These are phyloP conservation scores for Phytophthora tentaculata DNA, from an alignment of 352 stramenopile species.

Conservation along the genomic window DNA sequence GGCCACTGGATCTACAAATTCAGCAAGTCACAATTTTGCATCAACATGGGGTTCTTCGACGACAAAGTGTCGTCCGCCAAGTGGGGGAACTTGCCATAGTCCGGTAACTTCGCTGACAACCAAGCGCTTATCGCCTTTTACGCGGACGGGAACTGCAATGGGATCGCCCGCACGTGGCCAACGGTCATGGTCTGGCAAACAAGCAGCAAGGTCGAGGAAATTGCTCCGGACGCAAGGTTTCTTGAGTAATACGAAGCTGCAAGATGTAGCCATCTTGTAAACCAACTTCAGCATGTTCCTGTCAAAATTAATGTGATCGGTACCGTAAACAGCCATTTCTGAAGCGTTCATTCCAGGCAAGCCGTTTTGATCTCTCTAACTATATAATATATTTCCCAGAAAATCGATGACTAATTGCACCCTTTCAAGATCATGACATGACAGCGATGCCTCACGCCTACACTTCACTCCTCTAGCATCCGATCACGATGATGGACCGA, in stretches of 20 bases:
- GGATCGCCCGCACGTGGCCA: conserved; percentile 1
- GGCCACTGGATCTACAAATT: conserved; percentile 4
- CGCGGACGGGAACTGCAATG: neutral
- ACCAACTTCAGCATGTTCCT: conserved; percentile 5
- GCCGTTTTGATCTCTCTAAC: too few species aligned
- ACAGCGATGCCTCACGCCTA: neutral
- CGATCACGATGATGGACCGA: too few species aligned
- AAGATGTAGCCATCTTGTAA: neutral
- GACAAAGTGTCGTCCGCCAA: conserved; percentile 3
- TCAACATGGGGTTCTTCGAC: neutral
- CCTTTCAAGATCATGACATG: conserved; percentile 10
- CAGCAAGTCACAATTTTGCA: conserved; percentile 7
- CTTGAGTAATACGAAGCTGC: neutral
- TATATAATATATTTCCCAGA: neutral
- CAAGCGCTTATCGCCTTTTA: conserved; percentile 2
- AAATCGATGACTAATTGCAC: conserved; percentile 2
- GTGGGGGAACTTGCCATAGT: neutral
- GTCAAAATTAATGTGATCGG: neutral
- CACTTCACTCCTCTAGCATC: neutral
- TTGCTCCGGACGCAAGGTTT: neutral
- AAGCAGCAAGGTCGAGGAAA: neutral
- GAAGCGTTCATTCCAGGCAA: neutral
- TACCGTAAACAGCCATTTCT: neutral
- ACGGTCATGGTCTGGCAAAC: neutral
- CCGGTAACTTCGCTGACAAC: neutral